Base-by-base conservation (phyloP, 345 rosid genomes). In the Eucalyptus brandiana region DNA sequence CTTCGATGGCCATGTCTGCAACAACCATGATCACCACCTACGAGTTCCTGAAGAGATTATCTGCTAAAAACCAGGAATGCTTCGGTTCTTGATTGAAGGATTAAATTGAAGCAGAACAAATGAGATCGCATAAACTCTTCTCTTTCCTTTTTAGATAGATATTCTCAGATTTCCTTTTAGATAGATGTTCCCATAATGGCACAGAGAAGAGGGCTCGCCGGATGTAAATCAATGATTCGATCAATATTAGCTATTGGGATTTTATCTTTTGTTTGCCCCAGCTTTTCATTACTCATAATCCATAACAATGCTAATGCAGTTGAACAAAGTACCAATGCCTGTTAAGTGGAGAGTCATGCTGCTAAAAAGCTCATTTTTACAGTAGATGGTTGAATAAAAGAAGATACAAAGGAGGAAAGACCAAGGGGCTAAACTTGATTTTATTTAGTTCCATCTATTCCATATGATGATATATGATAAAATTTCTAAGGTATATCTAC, bases 11-110 rank as follows among this genome's bases (percentile, higher is more conserved):
- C 1, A 65, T 96, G 95, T 97, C 99, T 24, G 97, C 99, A 62
- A 94, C 97, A 85, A 95, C 96, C 23, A 96, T 97, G 99, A 94
- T 96, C 90, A 96, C 99, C 37, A 96, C 99, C 28, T 97, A 97
- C 17, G 99, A 97, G 89, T 93, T 95, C 90, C 92, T 97, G 92
- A 96, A 97, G 89, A 94, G 96, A 51, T 89, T 96, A 14, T 96
- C 99, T 42, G 86, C 97, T 47, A 96, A 97, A 95, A 95, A 89
- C 62, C 92, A 72, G 15, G 88, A 89, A 34, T 37, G 49, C 87
- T 80, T 87, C 86, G 42, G 47, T 72, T 72, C 14, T 37, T 72
- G 34, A 72, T 8, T 76, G 42, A 53, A 87, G 87, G 19, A 58
- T 62, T 49, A 32, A 60, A 85, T 23, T 47, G 85, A 67, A 89